A percentile compares a stretch with the other conserved stretches of the same genome.
Conservation (phyloP, 78 protist genomes). For the Dictyostelium purpureum region DNA sequence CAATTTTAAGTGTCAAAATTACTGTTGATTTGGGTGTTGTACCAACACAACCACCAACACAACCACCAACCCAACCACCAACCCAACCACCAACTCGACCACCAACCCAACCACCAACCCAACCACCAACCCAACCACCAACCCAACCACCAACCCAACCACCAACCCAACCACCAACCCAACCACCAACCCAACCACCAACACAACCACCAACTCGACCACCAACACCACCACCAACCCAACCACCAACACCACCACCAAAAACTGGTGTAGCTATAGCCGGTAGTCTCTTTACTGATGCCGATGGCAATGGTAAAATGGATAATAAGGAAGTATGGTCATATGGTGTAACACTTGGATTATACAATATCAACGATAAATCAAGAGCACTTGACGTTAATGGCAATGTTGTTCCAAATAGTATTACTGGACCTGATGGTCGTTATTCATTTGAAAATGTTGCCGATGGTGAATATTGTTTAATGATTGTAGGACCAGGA, state of each 20-base stretch:
- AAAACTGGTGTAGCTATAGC: background rate
- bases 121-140: background rate
- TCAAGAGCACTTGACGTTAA: background rate
- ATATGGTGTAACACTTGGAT: background rate
- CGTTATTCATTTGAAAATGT: conserved; percentile 5
- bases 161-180: background rate
- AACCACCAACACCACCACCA: background rate
- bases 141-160: background rate
- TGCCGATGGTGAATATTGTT: background rate
- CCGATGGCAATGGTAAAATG: background rate
- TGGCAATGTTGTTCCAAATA: background rate
- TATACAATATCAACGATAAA: background rate
- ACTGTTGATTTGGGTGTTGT: background rate
- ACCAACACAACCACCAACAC: background rate
- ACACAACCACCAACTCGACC: background rate
- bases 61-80: conserved; percentile 40
- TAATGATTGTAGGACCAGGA: background rate
- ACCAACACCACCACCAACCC: background rate
- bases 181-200: conserved; percentile 40
- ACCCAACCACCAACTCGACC: background rate
- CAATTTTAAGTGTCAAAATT: background rate
- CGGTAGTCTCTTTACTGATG: background rate
- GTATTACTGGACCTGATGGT: background rate
- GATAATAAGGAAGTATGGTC: background rate
- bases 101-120: background rate